Evolutionary conservation across 1,284 basidiomycete species (phyloP).

Genomic region (Mixia osmundae): DNA sequence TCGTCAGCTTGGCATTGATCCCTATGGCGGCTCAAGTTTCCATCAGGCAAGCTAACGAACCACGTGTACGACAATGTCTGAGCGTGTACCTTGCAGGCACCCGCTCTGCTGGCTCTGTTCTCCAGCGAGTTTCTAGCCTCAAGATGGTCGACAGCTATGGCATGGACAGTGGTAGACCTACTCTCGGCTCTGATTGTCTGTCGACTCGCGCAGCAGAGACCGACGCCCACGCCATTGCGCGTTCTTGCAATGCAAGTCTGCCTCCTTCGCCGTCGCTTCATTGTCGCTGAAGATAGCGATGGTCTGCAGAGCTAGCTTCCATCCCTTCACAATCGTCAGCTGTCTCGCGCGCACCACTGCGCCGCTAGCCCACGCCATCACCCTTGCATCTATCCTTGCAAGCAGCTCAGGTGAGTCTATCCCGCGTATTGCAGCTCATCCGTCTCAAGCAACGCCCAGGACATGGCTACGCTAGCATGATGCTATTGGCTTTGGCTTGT

Average conservation of each 20-base stretch:
- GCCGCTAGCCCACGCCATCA: background rate
- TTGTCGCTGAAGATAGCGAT: too few species aligned
- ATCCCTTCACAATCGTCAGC: background rate
- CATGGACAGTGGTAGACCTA: background rate
- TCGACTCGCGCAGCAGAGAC: background rate
- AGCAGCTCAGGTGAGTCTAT: background rate
- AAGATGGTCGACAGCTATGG: conserved; percentile 1
- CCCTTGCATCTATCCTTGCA: background rate
- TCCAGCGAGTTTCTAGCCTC: conserved; percentile 9
- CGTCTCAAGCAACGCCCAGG: conserved; percentile 30
- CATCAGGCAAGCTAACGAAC: too few species aligned
- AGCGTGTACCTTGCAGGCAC: conserved; percentile 59
- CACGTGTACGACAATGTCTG: too few species aligned
- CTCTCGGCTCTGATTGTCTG: background rate
- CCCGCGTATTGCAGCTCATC: background rate
- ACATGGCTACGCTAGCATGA: conserved; percentile 27
- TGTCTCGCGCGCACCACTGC: background rate
- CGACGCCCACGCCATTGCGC: too few species aligned
- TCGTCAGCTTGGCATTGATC: conserved; percentile 43
- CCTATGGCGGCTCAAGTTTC: conserved; percentile 64
- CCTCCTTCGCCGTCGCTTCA: too few species aligned
- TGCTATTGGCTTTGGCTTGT: conserved; percentile 40
- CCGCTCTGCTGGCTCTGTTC: conserved; percentile 2
- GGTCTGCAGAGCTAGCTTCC: too few species aligned
- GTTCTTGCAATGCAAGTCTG: too few species aligned